Evolutionary conservation across 163 green algal genomes (phyloP).

Genomic region (Scenedesmus sp.): DNA sequence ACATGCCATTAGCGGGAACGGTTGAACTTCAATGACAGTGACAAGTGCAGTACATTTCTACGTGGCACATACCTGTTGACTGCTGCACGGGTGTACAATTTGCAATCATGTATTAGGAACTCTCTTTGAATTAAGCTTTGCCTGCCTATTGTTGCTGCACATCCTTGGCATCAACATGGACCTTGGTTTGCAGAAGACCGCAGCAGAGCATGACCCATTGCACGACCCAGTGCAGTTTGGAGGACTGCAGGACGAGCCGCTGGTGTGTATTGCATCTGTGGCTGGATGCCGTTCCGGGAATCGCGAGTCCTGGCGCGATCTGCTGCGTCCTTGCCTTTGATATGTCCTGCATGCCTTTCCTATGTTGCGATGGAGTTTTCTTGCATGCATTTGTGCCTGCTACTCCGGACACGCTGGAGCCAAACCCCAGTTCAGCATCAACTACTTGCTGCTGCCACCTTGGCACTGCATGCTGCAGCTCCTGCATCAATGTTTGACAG

Average conservation of each 20-base stretch:
- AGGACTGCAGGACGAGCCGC: not conserved
- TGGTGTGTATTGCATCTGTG: not conserved
- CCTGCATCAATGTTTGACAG: not conserved
- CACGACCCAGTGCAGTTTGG: constrained; percentile 46
- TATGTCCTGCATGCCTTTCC: not conserved
- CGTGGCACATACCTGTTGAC: not conserved
- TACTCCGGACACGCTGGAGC: not conserved
- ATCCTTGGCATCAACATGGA: not conserved
- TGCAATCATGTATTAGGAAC: not conserved
- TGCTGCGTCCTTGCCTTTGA: not conserved
- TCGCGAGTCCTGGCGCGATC: not conserved
- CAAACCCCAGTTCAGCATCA: constrained; percentile 10
- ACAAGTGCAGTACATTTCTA: not conserved
- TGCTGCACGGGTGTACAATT: not conserved
- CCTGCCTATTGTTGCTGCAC: not conserved
- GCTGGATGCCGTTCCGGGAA: not conserved
- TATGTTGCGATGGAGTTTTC: not conserved
- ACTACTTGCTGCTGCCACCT: not conserved
- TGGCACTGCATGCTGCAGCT: not conserved
- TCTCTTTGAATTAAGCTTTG: not conserved
- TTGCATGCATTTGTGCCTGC: not conserved
- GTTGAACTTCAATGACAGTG: not conserved
- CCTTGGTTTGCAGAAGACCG: not conserved
- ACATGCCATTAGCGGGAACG: not conserved
- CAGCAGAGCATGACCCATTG: constrained; percentile 5